These are phyloP conservation scores for Candolleomyces aberdarensis DNA, from an alignment of 768 basidiomycete genomes.

Conservation along the genomic window DNA sequence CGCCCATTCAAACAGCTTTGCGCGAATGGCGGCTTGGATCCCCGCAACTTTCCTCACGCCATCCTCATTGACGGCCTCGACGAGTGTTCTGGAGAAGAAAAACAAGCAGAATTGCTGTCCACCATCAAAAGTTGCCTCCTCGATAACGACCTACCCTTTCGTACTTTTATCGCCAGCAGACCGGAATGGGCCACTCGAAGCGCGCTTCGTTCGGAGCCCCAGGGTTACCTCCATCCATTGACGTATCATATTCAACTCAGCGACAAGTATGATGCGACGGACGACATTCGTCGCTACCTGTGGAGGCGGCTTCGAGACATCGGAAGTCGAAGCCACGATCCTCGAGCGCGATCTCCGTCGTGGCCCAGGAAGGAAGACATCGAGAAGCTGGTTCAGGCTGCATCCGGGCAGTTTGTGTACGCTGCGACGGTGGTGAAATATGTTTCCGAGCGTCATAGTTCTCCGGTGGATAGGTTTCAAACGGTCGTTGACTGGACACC, in stretches of 20 bases:
- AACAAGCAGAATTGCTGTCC: neutral
- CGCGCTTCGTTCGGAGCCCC: neutral
- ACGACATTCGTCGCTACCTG: neutral
- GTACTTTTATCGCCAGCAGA: neutral
- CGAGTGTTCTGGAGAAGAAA: slow-evolving; percentile 1
- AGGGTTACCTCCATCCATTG: neutral
- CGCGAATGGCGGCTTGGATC: neutral
- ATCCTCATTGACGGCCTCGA: slow-evolving; percentile 5
- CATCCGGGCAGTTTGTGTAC: slow-evolving; percentile 14
- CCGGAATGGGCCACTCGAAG: neutral
- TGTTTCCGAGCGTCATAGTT: slow-evolving; percentile 10
- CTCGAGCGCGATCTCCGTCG: neutral
- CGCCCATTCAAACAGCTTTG: neutral
- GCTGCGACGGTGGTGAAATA: slow-evolving; percentile 10
- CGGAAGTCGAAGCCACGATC: neutral
- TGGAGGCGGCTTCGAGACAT: slow-evolving; percentile 5
- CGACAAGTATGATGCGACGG: slow-evolving; percentile 1
- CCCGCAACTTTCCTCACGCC: neutral
- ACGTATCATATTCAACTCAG: slow-evolving; percentile 1
- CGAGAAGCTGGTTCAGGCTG: slow-evolving; percentile 4
- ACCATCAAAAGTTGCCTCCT: neutral
- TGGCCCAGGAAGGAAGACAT: slow-evolving; percentile 11
- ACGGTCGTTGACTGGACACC: neutral
- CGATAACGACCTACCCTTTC: neutral
- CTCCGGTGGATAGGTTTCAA: neutral